phyloP scores from a whole-genome alignment of 345 rosid species.

The Sapria himalayana region DNA sequence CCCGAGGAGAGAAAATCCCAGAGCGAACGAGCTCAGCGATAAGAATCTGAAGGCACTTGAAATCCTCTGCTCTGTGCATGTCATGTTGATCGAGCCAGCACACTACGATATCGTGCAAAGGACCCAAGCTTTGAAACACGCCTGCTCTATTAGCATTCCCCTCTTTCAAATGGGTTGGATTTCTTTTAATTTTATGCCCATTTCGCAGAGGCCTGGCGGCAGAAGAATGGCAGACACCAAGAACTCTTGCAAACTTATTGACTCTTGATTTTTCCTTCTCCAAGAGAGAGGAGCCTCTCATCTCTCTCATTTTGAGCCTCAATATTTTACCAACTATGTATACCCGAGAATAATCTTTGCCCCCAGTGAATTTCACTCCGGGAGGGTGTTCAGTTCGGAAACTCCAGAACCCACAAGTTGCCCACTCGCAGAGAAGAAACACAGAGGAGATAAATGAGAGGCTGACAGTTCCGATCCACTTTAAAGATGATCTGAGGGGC shows the following conservation, averaged over 20 bases:
- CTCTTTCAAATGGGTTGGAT: slow-evolving; percentile 7
- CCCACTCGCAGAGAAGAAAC: slow-evolving; percentile 95
- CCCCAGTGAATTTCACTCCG: slow-evolving; percentile 58
- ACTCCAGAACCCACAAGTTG: slow-evolving; percentile 80
- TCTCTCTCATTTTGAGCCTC: slow-evolving; percentile 45
- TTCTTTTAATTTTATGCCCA: slow-evolving; percentile 13
- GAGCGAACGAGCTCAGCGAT: slow-evolving; percentile 54
- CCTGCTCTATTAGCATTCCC: slow-evolving; percentile 16
- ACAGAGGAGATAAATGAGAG: slow-evolving; percentile 53
- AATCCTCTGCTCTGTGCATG: slow-evolving; percentile 49
- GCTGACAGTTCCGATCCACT: slow-evolving; percentile 56
- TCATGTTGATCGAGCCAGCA: slow-evolving; percentile 99
- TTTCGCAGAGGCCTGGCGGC: slow-evolving; percentile 16
- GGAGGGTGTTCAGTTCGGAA: slow-evolving; percentile 40
- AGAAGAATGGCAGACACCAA: slow-evolving; percentile 12
- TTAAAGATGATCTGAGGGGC: slow-evolving; percentile 61
- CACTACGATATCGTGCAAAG: slow-evolving; percentile 78
- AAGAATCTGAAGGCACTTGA: slow-evolving; percentile 52
- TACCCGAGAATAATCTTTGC: slow-evolving; percentile 64
- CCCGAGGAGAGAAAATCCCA: slow-evolving; percentile 76
- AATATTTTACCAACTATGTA: slow-evolving; percentile 59
- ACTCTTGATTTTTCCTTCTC: slow-evolving; percentile 23
- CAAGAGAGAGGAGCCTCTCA: slow-evolving; percentile 15
- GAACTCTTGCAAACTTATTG: slow-evolving; percentile 12
- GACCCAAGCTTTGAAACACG: slow-evolving; percentile 75